phyloP scores from a whole-genome alignment of 148 eudicot genomes.

The Polygonum aviculare region DNA sequence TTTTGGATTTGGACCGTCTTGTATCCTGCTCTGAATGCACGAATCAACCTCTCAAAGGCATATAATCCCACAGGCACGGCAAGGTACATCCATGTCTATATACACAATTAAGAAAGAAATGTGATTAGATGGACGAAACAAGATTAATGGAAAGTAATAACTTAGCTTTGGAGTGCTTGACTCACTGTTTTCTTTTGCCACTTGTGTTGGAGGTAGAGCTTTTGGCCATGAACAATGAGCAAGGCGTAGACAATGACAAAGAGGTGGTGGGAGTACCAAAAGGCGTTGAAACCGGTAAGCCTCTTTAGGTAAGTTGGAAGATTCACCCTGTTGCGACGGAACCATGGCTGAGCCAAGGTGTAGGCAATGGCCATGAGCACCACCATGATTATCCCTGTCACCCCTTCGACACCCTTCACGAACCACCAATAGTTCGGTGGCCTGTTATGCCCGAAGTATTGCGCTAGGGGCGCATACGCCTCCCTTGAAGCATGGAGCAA shows the following conservation, averaged over 20 bases:
- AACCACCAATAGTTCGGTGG: slow-evolving; percentile 51
- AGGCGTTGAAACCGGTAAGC: slow-evolving; percentile 52
- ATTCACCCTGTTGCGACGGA: slow-evolving; percentile 31
- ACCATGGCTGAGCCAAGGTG: slow-evolving; percentile 50
- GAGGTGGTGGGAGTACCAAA: slow-evolving; percentile 58
- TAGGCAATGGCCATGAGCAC: slow-evolving; percentile 45
- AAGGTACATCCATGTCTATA: slow-evolving; percentile 58
- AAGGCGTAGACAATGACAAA: slow-evolving; percentile 46
- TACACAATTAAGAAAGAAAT: neutral
- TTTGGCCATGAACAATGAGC: slow-evolving; percentile 36
- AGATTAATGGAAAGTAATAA: neutral
- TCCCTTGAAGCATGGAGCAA: slow-evolving; percentile 36
- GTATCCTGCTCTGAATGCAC: slow-evolving; percentile 38
- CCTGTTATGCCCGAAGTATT: slow-evolving; percentile 22
- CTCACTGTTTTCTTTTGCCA: slow-evolving; percentile 43
- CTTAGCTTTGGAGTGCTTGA: neutral
- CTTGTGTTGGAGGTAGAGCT: slow-evolving; percentile 32
- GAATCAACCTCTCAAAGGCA: slow-evolving; percentile 34
- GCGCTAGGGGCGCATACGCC: slow-evolving; percentile 27
- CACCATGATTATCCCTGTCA: slow-evolving; percentile 42
- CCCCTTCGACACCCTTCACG: slow-evolving; percentile 43
- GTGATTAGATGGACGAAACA: neutral
- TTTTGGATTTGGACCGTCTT: slow-evolving; percentile 37
- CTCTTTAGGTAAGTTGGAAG: slow-evolving; percentile 42
- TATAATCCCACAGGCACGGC: slow-evolving; percentile 36